Percentiles rank a stretch among this genome's conserved stretches.
Evolutionary conservation across 352 stramenopile species (phyloP).

Genomic region (Hyaloperonospora brassicae): DNA sequence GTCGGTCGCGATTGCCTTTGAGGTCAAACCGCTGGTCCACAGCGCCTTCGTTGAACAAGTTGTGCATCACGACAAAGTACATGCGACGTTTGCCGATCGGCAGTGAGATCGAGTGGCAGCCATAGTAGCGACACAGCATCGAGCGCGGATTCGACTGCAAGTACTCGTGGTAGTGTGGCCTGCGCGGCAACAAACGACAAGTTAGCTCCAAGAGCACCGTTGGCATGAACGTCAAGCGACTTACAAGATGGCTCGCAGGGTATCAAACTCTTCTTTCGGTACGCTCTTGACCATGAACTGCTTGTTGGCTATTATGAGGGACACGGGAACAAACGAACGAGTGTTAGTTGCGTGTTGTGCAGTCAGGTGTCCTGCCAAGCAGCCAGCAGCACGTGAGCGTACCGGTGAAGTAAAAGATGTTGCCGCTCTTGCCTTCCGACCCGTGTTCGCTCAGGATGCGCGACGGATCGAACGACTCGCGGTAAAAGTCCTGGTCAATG

Average conservation of each 20-base stretch:
- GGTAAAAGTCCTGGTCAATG: constrained; percentile 58
- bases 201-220: neutral
- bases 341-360: neutral
- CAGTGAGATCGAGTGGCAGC: constrained; percentile 79
- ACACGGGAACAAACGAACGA: neutral
- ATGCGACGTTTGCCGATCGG: constrained; percentile 76
- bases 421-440: constrained; percentile 78
- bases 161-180: constrained; percentile 74
- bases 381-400: neutral
- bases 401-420: constrained; percentile 85
- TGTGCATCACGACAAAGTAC: constrained; percentile 87
- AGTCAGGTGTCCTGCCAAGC: neutral
- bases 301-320: constrained; percentile 48
- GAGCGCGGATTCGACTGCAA: constrained; percentile 64
- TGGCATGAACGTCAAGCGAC: constrained; percentile 3
- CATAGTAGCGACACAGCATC: constrained; percentile 76
- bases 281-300: constrained; percentile 87
- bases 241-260: constrained; percentile 67
- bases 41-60: constrained; percentile 70
- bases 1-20: constrained; percentile 72
- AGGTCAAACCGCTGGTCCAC: constrained; percentile 79
- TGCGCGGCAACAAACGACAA: constrained; percentile 10
- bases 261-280: constrained; percentile 79
- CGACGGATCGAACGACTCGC: constrained; percentile 66
- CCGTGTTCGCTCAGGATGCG: constrained; percentile 72